These are phyloP conservation scores for Bassia scoparia DNA, from an alignment of 148 eudicot species.

Conservation along the genomic window DNA sequence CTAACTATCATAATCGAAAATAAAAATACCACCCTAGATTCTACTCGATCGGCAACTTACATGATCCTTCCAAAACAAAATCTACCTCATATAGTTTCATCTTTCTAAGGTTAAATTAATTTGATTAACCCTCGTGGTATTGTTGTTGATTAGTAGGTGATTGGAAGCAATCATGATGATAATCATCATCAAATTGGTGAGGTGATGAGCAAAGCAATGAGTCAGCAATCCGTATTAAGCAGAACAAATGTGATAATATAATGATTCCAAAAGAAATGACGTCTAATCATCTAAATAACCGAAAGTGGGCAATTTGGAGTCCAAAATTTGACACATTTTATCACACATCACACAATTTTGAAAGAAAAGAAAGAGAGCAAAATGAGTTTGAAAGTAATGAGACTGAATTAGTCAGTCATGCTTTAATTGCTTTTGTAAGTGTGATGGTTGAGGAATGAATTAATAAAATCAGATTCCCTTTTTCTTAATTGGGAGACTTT, in stretches of 20 bases:
- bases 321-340: conserved; percentile 11
- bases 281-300: conserved; percentile 11
- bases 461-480: background rate
- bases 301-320: conserved; percentile 22
- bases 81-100: too few relatives aligned
- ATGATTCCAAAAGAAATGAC: conserved; percentile 19
- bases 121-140: background rate
- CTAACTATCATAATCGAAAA: too few relatives aligned
- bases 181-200: background rate
- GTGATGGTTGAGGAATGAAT: background rate
- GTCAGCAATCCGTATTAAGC: conserved; percentile 12
- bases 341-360: too few relatives aligned
- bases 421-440: too few relatives aligned
- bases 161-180: background rate
- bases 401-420: too few relatives aligned
- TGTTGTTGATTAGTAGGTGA: background rate
- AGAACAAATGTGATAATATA: background rate
- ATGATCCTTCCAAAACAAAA: too few relatives aligned
- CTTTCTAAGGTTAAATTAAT: too few relatives aligned
- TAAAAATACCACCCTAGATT: too few relatives aligned
- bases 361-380: too few relatives aligned
- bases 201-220: conserved; percentile 20
- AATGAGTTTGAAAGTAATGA: background rate
- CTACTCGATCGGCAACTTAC: too few relatives aligned
- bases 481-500: background rate